phyloP scores from a whole-genome alignment of 305 asterid genomes.

The Fraxinus sp. region DNA sequence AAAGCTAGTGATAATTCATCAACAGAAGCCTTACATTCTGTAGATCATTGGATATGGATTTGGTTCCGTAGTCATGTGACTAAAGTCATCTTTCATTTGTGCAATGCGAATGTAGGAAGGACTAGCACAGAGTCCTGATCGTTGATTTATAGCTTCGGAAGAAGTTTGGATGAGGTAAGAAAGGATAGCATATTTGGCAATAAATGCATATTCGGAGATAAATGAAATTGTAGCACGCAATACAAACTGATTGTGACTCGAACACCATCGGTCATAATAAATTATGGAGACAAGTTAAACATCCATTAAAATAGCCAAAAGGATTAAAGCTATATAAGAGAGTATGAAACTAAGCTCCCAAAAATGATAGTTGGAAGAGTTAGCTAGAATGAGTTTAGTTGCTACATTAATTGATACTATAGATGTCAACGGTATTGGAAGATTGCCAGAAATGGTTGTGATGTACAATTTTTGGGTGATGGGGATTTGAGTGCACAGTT shows the following conservation, averaged over 20 bases:
- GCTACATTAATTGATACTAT: not conserved
- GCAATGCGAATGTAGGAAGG: not conserved
- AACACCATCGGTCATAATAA: not conserved
- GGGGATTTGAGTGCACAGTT: not conserved
- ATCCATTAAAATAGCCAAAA: not conserved
- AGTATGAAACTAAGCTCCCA: not conserved
- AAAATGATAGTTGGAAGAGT: not conserved
- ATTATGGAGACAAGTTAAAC: not conserved
- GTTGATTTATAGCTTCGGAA: not conserved
- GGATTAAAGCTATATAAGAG: not conserved
- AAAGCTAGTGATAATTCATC: not conserved
- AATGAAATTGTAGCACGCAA: not conserved
- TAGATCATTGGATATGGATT: not conserved
- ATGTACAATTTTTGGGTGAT: not conserved
- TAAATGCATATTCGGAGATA: not conserved
- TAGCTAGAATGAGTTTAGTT: not conserved
- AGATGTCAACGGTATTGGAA: not conserved
- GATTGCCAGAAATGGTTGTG: not conserved
- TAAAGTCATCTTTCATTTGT: not conserved
- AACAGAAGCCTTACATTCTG: not conserved
- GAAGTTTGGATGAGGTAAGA: not conserved
- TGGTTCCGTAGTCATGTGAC: not conserved
- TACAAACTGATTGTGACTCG: not conserved
- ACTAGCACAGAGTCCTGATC: not conserved
- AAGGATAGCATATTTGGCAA: not conserved